Base-by-base conservation (phyloP, 352 stramenopile species). In the Pythium graminicola region DNA sequence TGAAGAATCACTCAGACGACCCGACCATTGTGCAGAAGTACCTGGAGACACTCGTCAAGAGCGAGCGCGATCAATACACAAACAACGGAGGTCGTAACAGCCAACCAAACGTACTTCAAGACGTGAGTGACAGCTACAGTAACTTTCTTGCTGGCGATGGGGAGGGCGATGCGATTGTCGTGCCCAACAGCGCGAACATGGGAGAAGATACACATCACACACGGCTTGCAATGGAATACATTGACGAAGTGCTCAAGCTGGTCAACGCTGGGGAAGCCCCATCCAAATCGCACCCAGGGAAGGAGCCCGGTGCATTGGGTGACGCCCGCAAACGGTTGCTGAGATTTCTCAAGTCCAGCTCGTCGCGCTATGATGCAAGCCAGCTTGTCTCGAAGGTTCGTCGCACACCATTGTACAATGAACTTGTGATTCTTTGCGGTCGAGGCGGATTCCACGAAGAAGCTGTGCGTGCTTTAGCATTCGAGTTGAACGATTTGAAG, bases 341-440 rank as follows among this genome's bases (percentile, higher is more conserved):
- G 14, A 82, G 87, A 42, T 94, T 92, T 42, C 52, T 94, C 13
- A 90, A 89, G 61, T 71, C 81, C 0, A 65, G 72, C 22, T 78
- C 77, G 7, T 94, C 83, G 24, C 73, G 77, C 11, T 94, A 90
- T 50, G 83, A 94, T 29, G 83, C 85, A 13, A 58, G 50, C 24
- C 67, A 81, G 26, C 63, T 94, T 4, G 66, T 91, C 20, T 65
- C 76, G n/a, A 91, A 94, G 54, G 72, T 91, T 36, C 86, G 82
- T 32, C 67, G 70, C 24, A 83, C 79, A 31, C 64, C 72, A 19
- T 60, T 94, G 14, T 89, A 88, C 62, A 87, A 89, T 43, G 83
- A 94, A 50, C 85, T 94, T 35, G 72, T 94, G 14, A 89, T 94
- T 57, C 63, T 94, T 1, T 92, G 83, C 39, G 83, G 83, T 1